Evolutionary conservation across 495 filamentous ascomycete species (phyloP).

Genomic region (Durotheca rogersii): DNA sequence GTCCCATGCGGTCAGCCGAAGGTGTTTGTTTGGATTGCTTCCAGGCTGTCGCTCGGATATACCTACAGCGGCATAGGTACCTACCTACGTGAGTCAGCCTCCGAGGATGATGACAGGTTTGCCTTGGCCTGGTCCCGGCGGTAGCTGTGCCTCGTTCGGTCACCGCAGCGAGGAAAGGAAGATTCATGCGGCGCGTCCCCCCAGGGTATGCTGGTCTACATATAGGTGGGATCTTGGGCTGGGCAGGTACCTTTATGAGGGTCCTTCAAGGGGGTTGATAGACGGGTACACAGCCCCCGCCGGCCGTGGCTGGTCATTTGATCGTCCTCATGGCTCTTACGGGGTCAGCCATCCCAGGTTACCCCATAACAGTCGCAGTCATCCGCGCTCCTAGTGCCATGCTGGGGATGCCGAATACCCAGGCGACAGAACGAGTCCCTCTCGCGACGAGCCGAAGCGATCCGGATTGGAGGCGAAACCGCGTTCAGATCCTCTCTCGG

Average conservation of each 20-base stretch:
- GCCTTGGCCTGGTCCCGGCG: constrained; percentile 3
- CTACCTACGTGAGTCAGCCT: constrained; percentile 25
- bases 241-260: too few species aligned
- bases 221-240: too few species aligned
- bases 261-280: constrained; percentile 11
- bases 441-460: too few species aligned
- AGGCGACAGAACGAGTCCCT: not conserved
- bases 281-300: constrained; percentile 25
- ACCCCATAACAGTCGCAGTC: constrained; percentile 11
- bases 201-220: too few species aligned
- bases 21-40: too few species aligned
- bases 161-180: constrained; percentile 8
- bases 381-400: constrained; percentile 2
- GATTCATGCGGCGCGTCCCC: constrained; percentile 6
- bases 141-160: constrained; percentile 22
- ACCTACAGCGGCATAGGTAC: too few species aligned
- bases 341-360: constrained; percentile 20
- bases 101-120: constrained; percentile 14
- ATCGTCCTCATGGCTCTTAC: constrained; percentile 25
- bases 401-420: constrained; percentile 24
- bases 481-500: not conserved
- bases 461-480: too few species aligned
- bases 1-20: too few species aligned
- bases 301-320: constrained; percentile 16
- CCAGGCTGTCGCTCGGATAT: too few species aligned